Base-by-base conservation (phyloP, 345 rosid species). In the Ceriops decandra region DNA sequence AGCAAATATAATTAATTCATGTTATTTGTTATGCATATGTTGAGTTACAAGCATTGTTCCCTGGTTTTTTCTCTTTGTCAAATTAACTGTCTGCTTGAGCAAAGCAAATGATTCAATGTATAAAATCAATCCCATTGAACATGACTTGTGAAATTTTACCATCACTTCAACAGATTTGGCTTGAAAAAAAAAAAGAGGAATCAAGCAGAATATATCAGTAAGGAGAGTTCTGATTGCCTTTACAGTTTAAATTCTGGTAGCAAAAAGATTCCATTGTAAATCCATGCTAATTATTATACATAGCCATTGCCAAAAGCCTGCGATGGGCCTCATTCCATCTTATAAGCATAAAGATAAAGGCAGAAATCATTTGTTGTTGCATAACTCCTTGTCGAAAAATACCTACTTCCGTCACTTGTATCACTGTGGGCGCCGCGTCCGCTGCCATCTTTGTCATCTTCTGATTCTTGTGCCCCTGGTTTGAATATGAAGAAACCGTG, bases 331-430 rank as follows among this genome's bases (percentile, higher is more conserved):
- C 76, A 92, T 67, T 95, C 97, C 20, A 95, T 69, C 81, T 92
- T 95, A 90, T 95, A 90, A 30, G 99, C 99, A 66, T 85, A 87
- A 16, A 95, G 89, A 77, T 88, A 85, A 67, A 95, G 86, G 75
- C 89, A 88, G 71, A 95, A 91, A 56, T 95, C 98, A 4, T 83
- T 72, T 2, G 83, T 51, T 1, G 82, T 52, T 8, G 69, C 36
- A 57, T 78, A 62, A 62, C 83, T 80, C 36, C 64, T 82, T 1
- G 91, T 68, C 0, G 97, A 80, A 61, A 86, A 84, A 54, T 88
- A 91, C 62, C 76, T 85, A 80, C 84, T 90, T 4, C 88, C 88
- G 21, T 79, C 77, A 19, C 81, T 85, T 54, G 58, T 80, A 49
- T 86, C 95, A 38, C 96, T 90, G 22, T 81, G 85, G 31, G 57